phyloP scores from a whole-genome alignment of 2,329 filamentous ascomycete genomes.

The Penicillium sp. region DNA sequence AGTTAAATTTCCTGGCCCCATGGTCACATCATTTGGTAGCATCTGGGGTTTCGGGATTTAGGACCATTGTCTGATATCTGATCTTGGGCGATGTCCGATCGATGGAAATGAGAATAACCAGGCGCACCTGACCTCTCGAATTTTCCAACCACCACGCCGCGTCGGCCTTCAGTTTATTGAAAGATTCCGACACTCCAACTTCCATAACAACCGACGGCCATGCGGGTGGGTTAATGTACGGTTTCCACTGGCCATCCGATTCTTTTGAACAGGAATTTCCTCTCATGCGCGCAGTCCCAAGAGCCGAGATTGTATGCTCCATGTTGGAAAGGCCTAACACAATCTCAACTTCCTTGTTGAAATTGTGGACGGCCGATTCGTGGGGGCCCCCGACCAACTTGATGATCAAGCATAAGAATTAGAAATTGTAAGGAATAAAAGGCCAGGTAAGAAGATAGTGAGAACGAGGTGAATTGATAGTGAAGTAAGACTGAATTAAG shows the following conservation, averaged over 20 bases:
- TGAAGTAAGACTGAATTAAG: too few relatives aligned
- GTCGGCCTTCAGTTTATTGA: not conserved
- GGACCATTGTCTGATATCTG: not conserved
- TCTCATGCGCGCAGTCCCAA: not conserved
- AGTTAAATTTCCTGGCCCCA: too few relatives aligned
- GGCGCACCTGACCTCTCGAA: not conserved
- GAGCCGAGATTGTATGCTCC: too few relatives aligned
- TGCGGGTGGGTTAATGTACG: not conserved
- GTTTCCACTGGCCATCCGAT: not conserved
- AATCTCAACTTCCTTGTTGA: too few relatives aligned
- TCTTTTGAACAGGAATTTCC: not conserved
- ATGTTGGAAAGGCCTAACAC: too few relatives aligned
- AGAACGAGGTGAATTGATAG: too few relatives aligned
- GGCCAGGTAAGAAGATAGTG: too few relatives aligned
- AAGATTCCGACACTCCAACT: not conserved
- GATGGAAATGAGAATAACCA: not conserved
- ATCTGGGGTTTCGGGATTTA: not conserved
- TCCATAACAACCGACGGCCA: not conserved
- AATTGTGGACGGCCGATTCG: not conserved
- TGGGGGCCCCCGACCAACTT: too few relatives aligned
- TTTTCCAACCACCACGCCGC: not conserved
- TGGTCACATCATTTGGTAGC: too few relatives aligned
- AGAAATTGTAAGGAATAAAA: too few relatives aligned
- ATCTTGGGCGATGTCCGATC: not conserved
- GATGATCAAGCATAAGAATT: too few relatives aligned